A percentile compares a stretch with the other conserved stretches of the same genome.
Evolutionary conservation across 495 filamentous ascomycete genomes (phyloP).

Genomic region (Aspergillus egyptiacus): DNA sequence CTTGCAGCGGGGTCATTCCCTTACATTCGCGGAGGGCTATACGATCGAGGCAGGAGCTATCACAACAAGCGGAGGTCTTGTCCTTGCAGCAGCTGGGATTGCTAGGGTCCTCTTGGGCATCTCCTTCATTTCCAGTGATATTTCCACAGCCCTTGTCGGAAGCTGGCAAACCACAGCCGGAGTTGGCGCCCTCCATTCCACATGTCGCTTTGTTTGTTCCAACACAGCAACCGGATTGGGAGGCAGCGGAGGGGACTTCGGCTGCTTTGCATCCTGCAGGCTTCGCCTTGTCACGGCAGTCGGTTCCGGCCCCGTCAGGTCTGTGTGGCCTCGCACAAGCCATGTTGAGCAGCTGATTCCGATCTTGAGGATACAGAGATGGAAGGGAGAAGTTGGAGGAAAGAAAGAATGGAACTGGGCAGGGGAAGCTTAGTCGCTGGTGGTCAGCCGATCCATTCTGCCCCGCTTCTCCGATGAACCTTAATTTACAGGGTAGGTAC

Average conservation of each 20-base stretch:
- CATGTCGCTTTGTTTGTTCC: neutral
- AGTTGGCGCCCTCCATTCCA: too few relatives aligned
- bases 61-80: neutral
- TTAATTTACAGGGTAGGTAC: too few relatives aligned
- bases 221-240: neutral
- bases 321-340: too few relatives aligned
- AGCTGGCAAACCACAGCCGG: neutral
- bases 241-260: neutral
- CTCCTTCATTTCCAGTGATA: neutral
- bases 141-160: neutral
- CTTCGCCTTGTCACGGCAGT: too few relatives aligned
- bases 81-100: constrained; percentile 2
- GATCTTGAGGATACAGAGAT: neutral
- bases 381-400: neutral
- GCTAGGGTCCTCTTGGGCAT: neutral
- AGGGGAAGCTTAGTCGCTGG: too few relatives aligned
- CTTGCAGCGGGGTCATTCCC: neutral
- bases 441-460: neutral
- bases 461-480: neutral
- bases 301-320: too few relatives aligned
- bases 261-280: neutral
- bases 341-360: neutral
- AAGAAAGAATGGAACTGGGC: too few relatives aligned
- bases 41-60: neutral
- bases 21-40: constrained; percentile 1